These are phyloP conservation scores for Phytophthora sp. DNA, from an alignment of 352 stramenopile species.

Conservation along the genomic window DNA sequence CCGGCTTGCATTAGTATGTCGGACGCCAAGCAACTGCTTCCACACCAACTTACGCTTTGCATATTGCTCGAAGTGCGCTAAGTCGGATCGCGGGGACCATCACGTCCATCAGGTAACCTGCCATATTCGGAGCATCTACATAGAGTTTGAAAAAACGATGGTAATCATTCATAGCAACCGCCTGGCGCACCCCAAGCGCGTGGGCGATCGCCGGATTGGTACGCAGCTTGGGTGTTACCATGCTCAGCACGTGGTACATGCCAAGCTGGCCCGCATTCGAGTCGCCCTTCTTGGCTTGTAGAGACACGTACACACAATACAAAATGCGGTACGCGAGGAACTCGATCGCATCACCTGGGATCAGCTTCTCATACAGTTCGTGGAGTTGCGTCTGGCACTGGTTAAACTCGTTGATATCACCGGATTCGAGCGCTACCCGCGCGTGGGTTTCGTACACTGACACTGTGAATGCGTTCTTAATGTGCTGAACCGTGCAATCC, in stretches of 20 bases:
- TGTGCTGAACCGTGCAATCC: slow-evolving; percentile 97
- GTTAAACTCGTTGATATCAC: slow-evolving; percentile 98
- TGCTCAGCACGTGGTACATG: slow-evolving; percentile 83
- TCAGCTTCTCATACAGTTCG: slow-evolving; percentile 85
- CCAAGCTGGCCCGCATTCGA: slow-evolving; percentile 84
- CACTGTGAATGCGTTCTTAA: slow-evolving; percentile 97
- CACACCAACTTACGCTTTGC: slow-evolving; percentile 80
- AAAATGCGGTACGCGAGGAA: slow-evolving; percentile 91
- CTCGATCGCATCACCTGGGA: slow-evolving; percentile 78
- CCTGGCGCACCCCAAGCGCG: slow-evolving; percentile 79
- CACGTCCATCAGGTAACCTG: slow-evolving; percentile 89
- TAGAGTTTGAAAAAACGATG: slow-evolving; percentile 91
- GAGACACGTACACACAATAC: slow-evolving; percentile 90
- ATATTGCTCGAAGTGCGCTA: slow-evolving; percentile 83
- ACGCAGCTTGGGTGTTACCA: slow-evolving; percentile 59
- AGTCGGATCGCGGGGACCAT: slow-evolving; percentile 86
- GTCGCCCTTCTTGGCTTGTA: slow-evolving; percentile 88
- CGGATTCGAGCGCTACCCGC: slow-evolving; percentile 94
- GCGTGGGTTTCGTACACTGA: slow-evolving; percentile 98
- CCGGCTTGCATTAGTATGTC: slow-evolving; percentile 28
- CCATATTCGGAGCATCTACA: slow-evolving; percentile 88
- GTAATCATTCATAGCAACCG: slow-evolving; percentile 87
- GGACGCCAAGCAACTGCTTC: not conserved
- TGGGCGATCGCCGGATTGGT: slow-evolving; percentile 65
- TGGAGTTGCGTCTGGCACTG: slow-evolving; percentile 92